A percentile compares a stretch with the other conserved stretches of the same genome.
phyloP scores from a whole-genome alignment of 768 basidiomycete species.

The Russula griseocarnosa region DNA sequence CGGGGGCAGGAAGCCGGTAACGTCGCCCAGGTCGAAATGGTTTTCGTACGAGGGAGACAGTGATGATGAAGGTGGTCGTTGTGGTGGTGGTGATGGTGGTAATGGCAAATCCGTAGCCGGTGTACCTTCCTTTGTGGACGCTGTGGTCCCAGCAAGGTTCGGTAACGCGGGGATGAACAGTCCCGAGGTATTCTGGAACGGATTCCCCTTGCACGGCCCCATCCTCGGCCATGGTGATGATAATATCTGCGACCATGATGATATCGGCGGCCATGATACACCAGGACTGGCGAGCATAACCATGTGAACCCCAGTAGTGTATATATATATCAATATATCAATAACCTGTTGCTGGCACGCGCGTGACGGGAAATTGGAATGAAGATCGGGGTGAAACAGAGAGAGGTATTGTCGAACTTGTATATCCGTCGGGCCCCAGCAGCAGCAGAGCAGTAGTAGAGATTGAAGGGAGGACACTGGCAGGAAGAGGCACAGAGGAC shows the following conservation, averaged over 20 bases:
- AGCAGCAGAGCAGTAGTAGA: too few relatives aligned
- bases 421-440: too few relatives aligned
- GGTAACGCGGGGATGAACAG: conserved; percentile 18
- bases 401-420: too few relatives aligned
- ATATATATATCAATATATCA: background rate
- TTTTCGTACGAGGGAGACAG: background rate
- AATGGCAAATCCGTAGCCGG: background rate
- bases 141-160: background rate
- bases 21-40: background rate
- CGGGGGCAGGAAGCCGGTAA: background rate
- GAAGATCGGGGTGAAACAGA: too few relatives aligned
- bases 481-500: too few relatives aligned
- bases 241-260: background rate
- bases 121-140: background rate
- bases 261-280: background rate
- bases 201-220: conserved; percentile 3
- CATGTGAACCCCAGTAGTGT: background rate
- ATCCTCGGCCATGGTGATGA: conserved; percentile 1
- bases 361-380: too few relatives aligned
- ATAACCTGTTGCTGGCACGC: too few relatives aligned
- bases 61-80: background rate
- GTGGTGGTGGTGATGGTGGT: background rate
- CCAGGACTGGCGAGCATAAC: background rate
- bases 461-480: too few relatives aligned
- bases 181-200: conserved; percentile 20